Percentiles rank a stretch among this genome's conserved stretches.
Conservation (phyloP, 2,329 filamentous ascomycete genomes). For the Chalara sp. region DNA sequence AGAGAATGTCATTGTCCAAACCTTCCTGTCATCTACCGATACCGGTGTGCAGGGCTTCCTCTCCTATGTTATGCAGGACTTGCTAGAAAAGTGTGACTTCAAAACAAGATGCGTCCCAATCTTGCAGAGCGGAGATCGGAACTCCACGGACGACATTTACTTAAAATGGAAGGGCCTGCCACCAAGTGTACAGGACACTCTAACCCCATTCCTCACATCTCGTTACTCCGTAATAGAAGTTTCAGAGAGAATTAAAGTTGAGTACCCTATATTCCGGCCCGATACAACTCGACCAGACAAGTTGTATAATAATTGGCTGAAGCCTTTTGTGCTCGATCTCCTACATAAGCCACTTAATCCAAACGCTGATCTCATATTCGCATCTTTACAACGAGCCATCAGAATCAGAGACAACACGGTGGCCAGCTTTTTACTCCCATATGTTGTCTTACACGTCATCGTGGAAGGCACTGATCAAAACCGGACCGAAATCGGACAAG, state of each 20-base stretch:
- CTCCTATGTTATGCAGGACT: slow-evolving; percentile 89
- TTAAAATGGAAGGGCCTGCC: slow-evolving; percentile 74
- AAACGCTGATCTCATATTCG: slow-evolving; percentile 72
- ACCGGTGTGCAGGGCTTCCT: slow-evolving; percentile 84
- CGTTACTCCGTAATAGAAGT: slow-evolving; percentile 68
- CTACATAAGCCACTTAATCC: slow-evolving; percentile 69
- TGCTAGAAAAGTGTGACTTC: slow-evolving; percentile 73
- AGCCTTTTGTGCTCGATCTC: slow-evolving; percentile 73
- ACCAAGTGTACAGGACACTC: slow-evolving; percentile 67
- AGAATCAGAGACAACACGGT: slow-evolving; percentile 81
- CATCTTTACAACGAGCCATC: slow-evolving; percentile 74
- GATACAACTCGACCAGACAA: slow-evolving; percentile 47
- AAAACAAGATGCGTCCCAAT: slow-evolving; percentile 39
- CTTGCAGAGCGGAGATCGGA: slow-evolving; percentile 29
- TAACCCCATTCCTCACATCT: slow-evolving; percentile 85
- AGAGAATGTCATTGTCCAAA: slow-evolving; percentile 80
- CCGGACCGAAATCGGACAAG: slow-evolving; percentile 58
- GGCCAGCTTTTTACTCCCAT: slow-evolving; percentile 82
- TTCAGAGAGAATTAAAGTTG: slow-evolving; percentile 39
- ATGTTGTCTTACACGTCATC: slow-evolving; percentile 76
- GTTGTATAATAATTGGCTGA: slow-evolving; percentile 75
- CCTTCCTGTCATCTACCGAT: slow-evolving; percentile 86
- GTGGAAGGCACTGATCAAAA: slow-evolving; percentile 62
- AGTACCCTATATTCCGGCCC: slow-evolving; percentile 65
- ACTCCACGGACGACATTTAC: slow-evolving; percentile 50